These are phyloP conservation scores for Clonostachys rosea DNA, from an alignment of 2,329 filamentous ascomycete species.

Conservation along the genomic window DNA sequence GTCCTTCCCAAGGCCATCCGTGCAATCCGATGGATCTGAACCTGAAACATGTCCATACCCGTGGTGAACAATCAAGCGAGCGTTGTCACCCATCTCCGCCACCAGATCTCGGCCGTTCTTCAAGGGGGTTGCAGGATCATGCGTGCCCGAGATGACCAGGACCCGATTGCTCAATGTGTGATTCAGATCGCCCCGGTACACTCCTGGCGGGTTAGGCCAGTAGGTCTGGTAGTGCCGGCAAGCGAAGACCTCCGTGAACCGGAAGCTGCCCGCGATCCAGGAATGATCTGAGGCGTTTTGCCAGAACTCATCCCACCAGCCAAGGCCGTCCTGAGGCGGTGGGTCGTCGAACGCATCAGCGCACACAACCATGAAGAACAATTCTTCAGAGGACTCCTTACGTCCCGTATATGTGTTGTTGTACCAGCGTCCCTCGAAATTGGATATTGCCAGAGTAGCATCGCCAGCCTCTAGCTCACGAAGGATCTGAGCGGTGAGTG, in stretches of 20 bases:
- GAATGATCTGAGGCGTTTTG: conserved; percentile 36
- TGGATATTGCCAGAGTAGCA: conserved; percentile 29
- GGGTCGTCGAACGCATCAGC: conserved; percentile 38
- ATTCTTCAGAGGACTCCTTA: conserved; percentile 27
- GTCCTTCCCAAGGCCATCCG: too few relatives aligned
- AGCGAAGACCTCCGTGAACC: conserved; percentile 20
- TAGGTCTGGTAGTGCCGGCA: too few relatives aligned
- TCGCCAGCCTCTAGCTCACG: conserved; percentile 38
- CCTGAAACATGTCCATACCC: too few relatives aligned
- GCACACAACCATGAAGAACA: conserved; percentile 35
- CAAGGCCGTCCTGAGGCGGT: conserved; percentile 25
- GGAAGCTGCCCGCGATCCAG: conserved; percentile 41
- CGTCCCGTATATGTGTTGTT: conserved; percentile 16
- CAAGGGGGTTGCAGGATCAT: too few relatives aligned
- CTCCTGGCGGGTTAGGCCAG: too few relatives aligned
- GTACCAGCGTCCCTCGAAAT: conserved; percentile 39
- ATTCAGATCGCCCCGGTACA: too few relatives aligned
- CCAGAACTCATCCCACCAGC: conserved; percentile 42
- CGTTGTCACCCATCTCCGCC: too few relatives aligned
- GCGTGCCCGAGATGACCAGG: too few relatives aligned
- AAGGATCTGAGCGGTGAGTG: conserved; percentile 30
- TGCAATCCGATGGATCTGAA: too few relatives aligned
- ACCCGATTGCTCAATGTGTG: too few relatives aligned
- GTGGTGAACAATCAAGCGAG: too few relatives aligned
- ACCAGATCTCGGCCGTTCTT: too few relatives aligned